Percentiles rank a stretch among this genome's conserved stretches.
Evolutionary conservation across 2,329 filamentous ascomycete genomes (phyloP).

Genomic region (Aspergillus caelatus): DNA sequence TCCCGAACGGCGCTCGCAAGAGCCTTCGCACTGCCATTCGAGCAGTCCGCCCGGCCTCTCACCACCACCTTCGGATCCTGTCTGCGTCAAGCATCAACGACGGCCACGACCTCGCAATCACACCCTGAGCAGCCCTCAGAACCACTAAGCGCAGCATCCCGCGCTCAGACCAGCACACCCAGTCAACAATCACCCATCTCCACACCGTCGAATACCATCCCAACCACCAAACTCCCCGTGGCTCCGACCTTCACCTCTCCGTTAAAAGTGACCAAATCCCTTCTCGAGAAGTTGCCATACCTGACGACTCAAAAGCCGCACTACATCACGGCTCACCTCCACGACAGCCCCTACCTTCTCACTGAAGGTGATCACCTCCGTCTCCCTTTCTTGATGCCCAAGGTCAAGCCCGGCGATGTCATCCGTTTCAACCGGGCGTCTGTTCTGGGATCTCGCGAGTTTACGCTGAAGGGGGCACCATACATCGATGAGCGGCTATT

Average conservation of each 20-base stretch:
- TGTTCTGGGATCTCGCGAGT: conserved; percentile 82
- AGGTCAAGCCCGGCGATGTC: conserved; percentile 77
- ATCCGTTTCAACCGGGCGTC: conserved; percentile 85
- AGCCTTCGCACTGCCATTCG: conserved; percentile 32
- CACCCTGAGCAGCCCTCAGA: conserved; percentile 35
- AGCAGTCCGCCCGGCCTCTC: conserved; percentile 18
- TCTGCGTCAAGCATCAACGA: conserved; percentile 43
- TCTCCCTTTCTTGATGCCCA: conserved; percentile 78
- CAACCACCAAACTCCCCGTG: conserved; percentile 38
- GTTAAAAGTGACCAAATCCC: conserved; percentile 44
- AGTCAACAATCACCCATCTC: conserved; percentile 17
- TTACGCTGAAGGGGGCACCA: conserved; percentile 79
- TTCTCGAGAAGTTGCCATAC: conserved; percentile 47
- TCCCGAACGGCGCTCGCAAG: conserved; percentile 37
- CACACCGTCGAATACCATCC: conserved; percentile 19
- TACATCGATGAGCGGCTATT: conserved; percentile 83
- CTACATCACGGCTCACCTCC: conserved; percentile 52
- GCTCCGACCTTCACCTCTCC: conserved; percentile 41
- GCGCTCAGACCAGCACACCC: conserved; percentile 28
- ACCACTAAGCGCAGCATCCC: conserved; percentile 30
- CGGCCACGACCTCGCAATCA: conserved; percentile 33
- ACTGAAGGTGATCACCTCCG: conserved; percentile 71
- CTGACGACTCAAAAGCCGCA: conserved; percentile 49
- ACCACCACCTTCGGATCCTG: conserved; percentile 39
- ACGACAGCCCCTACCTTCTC: conserved; percentile 53